phyloP scores from a whole-genome alignment of 2,329 filamentous ascomycete species.

The Septoria petroselini region DNA sequence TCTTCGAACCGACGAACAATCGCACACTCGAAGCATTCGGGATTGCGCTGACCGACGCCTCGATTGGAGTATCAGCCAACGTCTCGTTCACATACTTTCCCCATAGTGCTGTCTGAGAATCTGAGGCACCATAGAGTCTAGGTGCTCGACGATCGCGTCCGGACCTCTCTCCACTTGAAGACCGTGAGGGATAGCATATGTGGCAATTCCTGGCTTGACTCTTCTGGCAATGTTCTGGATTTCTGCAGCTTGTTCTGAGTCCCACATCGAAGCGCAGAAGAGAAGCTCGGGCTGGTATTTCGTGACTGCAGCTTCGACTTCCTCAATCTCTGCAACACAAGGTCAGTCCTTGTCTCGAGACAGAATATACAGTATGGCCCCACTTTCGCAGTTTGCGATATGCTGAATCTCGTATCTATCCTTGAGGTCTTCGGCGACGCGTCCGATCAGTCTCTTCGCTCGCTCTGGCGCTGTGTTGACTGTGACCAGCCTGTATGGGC shows the following conservation, averaged over 20 bases:
- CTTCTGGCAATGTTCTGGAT: conserved; percentile 49
- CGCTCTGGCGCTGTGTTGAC: conserved; percentile 67
- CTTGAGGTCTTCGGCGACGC: conserved; percentile 59
- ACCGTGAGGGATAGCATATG: conserved; percentile 54
- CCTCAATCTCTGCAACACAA: conserved; percentile 15
- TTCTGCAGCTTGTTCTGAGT: conserved; percentile 47
- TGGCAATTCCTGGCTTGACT: conserved; percentile 49
- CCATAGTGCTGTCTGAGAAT: conserved; percentile 20
- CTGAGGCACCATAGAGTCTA: conserved; percentile 35
- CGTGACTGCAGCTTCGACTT: conserved; percentile 54
- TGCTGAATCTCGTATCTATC: conserved; percentile 63
- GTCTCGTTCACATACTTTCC: too few species aligned
- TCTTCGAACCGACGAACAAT: too few species aligned
- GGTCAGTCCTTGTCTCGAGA: not conserved
- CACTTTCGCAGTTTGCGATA: conserved; percentile 61
- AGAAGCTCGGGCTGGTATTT: conserved; percentile 49
- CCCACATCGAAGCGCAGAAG: conserved; percentile 62
- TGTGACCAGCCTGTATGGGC: conserved; percentile 62
- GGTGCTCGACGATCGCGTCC: conserved; percentile 55
- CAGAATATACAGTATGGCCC: conserved; percentile 20
- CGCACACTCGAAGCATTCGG: too few species aligned
- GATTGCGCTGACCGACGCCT: too few species aligned
- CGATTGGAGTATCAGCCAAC: too few species aligned
- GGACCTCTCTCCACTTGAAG: conserved; percentile 54
- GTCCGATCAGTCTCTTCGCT: conserved; percentile 60